Base-by-base conservation (phyloP, 805 yeast species). In the Pichia gijzeniarum region DNA sequence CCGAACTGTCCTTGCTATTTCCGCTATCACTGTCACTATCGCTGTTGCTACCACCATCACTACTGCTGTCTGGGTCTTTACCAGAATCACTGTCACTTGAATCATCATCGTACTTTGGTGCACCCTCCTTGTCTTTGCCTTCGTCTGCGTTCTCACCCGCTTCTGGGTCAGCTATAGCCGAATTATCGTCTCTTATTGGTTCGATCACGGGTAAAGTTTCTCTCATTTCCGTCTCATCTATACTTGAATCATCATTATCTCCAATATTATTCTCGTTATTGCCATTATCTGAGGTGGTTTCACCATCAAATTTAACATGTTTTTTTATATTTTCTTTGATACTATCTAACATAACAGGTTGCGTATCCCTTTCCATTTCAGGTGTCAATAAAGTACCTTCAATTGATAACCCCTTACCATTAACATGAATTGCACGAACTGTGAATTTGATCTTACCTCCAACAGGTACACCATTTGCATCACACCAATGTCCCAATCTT, bases 401-500 rank as follows among this genome's bases (percentile, higher is more conserved):
- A 13, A 91, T 74, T 9, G 95, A 82, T 14, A 90, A 80, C 45
- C 87, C 82, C 63, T 80, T 83, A 8, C 96, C 95, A 5, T 90
- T 76, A 13, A 82, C 77, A 64, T 77, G 82, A 44, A 91, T 72
- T 22, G 80, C 71, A 59, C 82, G 85, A 36, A 91, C 78, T 2
- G 80, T 78, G 63, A 93, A 89, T 54, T 72, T 73, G 41, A 91
- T 64, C 63, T 87, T 88, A 4, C 96, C 97, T 53, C 85, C 96
- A 17, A 93, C 71, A 44, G 82, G 79, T 37, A 74, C 70, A 13
- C 83, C 95, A 46, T 77, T 70, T 36, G 71, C 84, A 61, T 91
- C 96, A 12, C 71, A 71, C 99, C 99, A 91, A 61, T 85, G 77
- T 1, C 99, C 99, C 53, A 85, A 69, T 0, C 89, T 81, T 47